Conservation (phyloP, 176 grass and related monocot species). For the Oryza glaberrima region DNA sequence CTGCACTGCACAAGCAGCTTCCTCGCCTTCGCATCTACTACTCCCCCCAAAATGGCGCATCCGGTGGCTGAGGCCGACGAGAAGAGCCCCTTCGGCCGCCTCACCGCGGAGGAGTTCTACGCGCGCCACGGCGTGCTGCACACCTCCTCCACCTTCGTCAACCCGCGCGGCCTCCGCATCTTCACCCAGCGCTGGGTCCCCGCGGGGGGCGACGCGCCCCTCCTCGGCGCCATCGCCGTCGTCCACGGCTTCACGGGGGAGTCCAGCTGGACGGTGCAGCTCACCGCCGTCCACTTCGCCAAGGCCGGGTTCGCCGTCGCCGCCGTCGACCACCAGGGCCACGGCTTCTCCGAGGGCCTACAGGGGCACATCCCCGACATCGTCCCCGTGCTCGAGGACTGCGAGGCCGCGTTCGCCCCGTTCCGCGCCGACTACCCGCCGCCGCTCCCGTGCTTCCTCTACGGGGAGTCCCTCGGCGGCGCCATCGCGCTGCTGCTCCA, state of each 20-base stretch:
- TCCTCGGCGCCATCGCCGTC: constrained; percentile 63
- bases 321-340: constrained; percentile 86
- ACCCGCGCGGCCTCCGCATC: constrained; percentile 65
- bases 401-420: constrained; percentile 72
- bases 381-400: constrained; percentile 70
- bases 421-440: constrained; percentile 79
- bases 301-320: constrained; percentile 74
- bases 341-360: constrained; percentile 86
- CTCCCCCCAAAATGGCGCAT: constrained; percentile 28
- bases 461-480: constrained; percentile 88
- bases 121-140: constrained; percentile 65
- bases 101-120: constrained; percentile 73
- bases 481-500: constrained; percentile 78
- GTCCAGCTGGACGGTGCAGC: constrained; percentile 74
- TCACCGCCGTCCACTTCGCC: constrained; percentile 77
- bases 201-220: background rate
- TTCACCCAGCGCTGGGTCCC: constrained; percentile 85
- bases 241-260: constrained; percentile 85
- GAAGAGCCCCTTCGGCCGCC: constrained; percentile 58
- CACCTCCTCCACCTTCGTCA: constrained; percentile 77
- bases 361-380: constrained; percentile 70
- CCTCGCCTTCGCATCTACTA: too few relatives aligned
- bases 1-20: too few relatives aligned
- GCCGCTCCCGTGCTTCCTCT: constrained; percentile 77
- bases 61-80: constrained; percentile 86